Evolutionary conservation across 495 filamentous ascomycete species (phyloP).

Genomic region (Durotheca rogersii): DNA sequence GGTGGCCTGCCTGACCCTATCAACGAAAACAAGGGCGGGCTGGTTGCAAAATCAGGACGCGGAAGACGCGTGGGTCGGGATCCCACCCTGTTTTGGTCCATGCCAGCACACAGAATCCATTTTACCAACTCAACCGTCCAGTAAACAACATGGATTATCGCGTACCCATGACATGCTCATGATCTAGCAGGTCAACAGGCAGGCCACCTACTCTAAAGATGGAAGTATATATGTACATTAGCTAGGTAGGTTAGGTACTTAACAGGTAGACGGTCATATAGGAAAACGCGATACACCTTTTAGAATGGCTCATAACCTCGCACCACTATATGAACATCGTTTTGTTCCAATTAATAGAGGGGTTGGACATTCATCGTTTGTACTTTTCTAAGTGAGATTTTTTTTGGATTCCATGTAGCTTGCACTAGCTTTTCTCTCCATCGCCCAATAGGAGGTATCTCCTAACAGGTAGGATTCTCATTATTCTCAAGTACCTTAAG

Average conservation of each 20-base stretch:
- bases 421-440: too few relatives aligned
- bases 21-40: slow-evolving; percentile 3
- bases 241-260: too few relatives aligned
- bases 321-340: slow-evolving; percentile 4
- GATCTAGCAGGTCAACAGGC: slow-evolving; percentile 24
- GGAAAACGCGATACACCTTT: too few relatives aligned
- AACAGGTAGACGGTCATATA: too few relatives aligned
- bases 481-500: too few relatives aligned
- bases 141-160: slow-evolving; percentile 29
- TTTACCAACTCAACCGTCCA: slow-evolving; percentile 25
- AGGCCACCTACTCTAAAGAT: slow-evolving; percentile 7
- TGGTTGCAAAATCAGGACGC: slow-evolving; percentile 6
- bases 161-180: slow-evolving; percentile 29
- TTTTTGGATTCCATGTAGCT: too few relatives aligned
- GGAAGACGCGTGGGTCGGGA: slow-evolving; percentile 28
- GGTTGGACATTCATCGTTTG: background rate
- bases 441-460: background rate
- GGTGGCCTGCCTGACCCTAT: slow-evolving; percentile 4
- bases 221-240: background rate
- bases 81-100: slow-evolving; percentile 30
- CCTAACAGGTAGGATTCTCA: background rate
- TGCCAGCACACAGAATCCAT: slow-evolving; percentile 32
- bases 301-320: slow-evolving; percentile 9
- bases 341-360: background rate
- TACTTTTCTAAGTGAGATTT: too few relatives aligned